phyloP scores from a whole-genome alignment of 1,284 basidiomycete genomes.

The Fomitopsis palustris region DNA sequence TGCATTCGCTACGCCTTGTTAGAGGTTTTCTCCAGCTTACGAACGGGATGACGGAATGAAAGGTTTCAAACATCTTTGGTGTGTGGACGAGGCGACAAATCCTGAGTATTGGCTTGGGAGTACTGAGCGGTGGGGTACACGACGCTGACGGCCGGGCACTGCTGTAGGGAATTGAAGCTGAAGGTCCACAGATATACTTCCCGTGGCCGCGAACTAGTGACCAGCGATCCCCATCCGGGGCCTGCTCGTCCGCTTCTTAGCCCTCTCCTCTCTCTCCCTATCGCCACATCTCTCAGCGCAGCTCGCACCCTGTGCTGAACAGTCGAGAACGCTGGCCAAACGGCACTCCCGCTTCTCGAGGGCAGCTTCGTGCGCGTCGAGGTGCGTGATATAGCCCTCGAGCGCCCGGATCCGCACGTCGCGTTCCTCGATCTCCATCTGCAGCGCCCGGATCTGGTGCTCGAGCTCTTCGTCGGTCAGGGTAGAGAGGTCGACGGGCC shows the following conservation, averaged over 20 bases:
- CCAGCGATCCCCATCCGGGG: too few relatives aligned
- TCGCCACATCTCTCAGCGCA: neutral
- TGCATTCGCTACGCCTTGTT: neutral
- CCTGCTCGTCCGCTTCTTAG: too few relatives aligned
- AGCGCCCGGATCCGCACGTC: neutral
- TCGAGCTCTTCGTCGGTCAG: neutral
- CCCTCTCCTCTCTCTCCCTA: too few relatives aligned
- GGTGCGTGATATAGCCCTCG: neutral
- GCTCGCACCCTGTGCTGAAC: neutral
- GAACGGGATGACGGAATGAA: constrained; percentile 2
- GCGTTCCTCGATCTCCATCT: neutral
- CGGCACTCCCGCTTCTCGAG: neutral
- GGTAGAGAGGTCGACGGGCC: neutral
- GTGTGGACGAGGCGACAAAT: neutral
- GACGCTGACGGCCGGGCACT: too few relatives aligned
- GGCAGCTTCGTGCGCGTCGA: neutral
- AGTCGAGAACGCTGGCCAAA: neutral
- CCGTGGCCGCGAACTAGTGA: too few relatives aligned
- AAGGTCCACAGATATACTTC: too few relatives aligned
- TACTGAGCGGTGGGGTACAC: neutral
- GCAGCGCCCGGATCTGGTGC: neutral
- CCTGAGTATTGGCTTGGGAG: neutral
- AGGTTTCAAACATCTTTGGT: neutral
- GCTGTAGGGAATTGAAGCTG: too few relatives aligned
- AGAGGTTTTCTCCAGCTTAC: neutral